Evolutionary conservation across 129 eudicot species (phyloP), one percentile per base, ranked within the genome.

Genomic region (Centella asiatica): DNA sequence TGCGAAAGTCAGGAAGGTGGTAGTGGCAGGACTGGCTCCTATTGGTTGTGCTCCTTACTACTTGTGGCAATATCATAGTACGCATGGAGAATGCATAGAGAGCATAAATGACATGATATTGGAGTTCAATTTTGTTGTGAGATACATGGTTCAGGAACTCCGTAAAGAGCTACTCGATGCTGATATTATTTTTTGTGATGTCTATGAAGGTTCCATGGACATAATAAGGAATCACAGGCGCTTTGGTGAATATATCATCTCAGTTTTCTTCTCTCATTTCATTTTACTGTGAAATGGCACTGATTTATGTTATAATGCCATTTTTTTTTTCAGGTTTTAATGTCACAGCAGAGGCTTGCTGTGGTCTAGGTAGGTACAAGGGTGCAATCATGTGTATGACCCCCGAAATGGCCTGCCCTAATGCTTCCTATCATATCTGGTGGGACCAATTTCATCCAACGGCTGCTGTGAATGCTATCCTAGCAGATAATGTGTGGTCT

Each of bases 391-490:
- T 32, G 78, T 90, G 98, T 56, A 36, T 87, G 49, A 79, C 95
- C 31, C 75, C 98, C 49, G 90, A 76, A 36, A 86, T 90, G 98
- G 94, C 98, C 23, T 90, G 98, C 61, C 54, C 40, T 8, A 77
- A 86, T 51, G 95, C 98, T 63, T 75, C 95, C 0, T 77, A 68
- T 46, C 94, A 90, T 74, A 78, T 90, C 26, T 90, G 95, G 98
- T 90, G 98, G 95, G 98, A 90, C 42, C 98, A 90, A 44, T 90
- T 90, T 68, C 95, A 90, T 80, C 98, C 98, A 14, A 92, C 98
- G 2, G 82, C 80, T 67, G 83, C 90, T 36, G 94, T 87, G 17
- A 82, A 87, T 44, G 77, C 64, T 56, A 78, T 87, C 22, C 71
- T 92, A 39, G 96, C 94, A 11, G 95, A 87, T 25, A 92, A 87